phyloP scores from a whole-genome alignment of 345 rosid species.

The Streptanthus diversifolius region DNA sequence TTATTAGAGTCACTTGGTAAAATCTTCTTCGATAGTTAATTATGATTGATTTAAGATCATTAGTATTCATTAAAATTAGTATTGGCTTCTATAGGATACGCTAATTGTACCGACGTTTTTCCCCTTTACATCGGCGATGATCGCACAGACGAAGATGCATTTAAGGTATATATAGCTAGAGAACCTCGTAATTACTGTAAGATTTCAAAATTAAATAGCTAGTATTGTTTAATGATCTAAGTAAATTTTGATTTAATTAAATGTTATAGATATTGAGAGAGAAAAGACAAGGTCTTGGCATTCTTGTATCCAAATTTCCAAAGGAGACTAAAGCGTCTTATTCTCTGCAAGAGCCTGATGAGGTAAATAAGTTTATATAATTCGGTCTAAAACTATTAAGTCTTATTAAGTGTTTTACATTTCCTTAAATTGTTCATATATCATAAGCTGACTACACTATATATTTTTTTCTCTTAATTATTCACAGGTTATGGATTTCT shows the following conservation, averaged over 20 bases:
- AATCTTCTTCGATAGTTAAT: conserved; percentile 1
- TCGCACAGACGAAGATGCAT: conserved; percentile 96
- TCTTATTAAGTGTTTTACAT: background rate
- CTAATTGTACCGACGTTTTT: conserved; percentile 69
- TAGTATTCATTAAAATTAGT: background rate
- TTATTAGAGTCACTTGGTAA: conserved; percentile 87
- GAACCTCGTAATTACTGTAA: background rate
- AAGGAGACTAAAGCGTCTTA: conserved; percentile 91
- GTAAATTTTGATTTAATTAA: background rate
- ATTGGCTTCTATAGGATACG: conserved; percentile 52
- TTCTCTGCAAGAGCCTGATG: conserved; percentile 73
- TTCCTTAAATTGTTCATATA: background rate
- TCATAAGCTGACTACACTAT: background rate
- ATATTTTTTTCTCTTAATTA: background rate
- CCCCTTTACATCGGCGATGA: conserved; percentile 97
- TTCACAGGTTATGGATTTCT: conserved; percentile 63
- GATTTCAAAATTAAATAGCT: background rate
- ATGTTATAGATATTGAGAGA: conserved; percentile 58
- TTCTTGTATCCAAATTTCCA: conserved; percentile 84
- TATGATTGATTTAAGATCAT: background rate
- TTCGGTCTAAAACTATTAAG: background rate
- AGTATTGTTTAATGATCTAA: background rate
- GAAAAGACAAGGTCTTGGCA: conserved; percentile 84
- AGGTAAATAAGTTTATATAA: conserved; percentile 29
- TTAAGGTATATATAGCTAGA: conserved; percentile 61